Conservation (phyloP, 352 stramenopile species). For the Phytopythium sindhum region DNA sequence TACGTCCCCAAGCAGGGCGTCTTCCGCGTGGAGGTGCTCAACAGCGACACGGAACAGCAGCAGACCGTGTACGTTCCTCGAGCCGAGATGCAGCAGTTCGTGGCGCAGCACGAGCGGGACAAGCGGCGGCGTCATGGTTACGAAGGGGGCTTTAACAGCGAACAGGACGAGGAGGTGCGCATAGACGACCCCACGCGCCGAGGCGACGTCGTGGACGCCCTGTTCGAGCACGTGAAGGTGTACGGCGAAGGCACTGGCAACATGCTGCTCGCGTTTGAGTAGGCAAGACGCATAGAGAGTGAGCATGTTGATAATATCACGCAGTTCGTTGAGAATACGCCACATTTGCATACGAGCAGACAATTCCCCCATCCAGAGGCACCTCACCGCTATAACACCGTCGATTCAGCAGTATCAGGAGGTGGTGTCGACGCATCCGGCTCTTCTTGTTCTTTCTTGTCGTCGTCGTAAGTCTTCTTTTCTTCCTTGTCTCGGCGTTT, state of each 20-base stretch:
- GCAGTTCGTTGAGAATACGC: neutral
- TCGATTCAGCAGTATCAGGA: neutral
- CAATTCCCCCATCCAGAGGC: neutral
- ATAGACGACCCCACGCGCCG: conserved; percentile 26
- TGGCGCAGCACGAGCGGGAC: conserved; percentile 46
- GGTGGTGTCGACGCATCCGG: neutral
- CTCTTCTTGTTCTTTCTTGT: neutral
- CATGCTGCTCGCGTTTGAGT: conserved; percentile 66
- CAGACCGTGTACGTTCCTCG: conserved; percentile 73
- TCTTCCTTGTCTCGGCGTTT: neutral
- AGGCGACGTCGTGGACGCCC: conserved; percentile 45
- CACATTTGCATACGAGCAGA: conserved; percentile 4
- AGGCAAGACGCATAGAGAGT: neutral
- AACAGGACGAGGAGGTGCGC: neutral
- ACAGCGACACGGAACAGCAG: conserved; percentile 72
- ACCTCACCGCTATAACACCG: neutral
- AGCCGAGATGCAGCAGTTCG: conserved; percentile 51
- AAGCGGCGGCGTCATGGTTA: conserved; percentile 9
- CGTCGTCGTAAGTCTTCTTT: neutral
- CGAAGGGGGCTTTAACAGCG: neutral
- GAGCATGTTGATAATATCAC: neutral
- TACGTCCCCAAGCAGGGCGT: conserved; percentile 57
- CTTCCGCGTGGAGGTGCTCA: conserved; percentile 76
- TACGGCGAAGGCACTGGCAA: conserved; percentile 47
- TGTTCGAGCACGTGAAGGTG: conserved; percentile 61